Base-by-base conservation (phyloP, 768 basidiomycete genomes). In the Brasilioporus rufonigricans region DNA sequence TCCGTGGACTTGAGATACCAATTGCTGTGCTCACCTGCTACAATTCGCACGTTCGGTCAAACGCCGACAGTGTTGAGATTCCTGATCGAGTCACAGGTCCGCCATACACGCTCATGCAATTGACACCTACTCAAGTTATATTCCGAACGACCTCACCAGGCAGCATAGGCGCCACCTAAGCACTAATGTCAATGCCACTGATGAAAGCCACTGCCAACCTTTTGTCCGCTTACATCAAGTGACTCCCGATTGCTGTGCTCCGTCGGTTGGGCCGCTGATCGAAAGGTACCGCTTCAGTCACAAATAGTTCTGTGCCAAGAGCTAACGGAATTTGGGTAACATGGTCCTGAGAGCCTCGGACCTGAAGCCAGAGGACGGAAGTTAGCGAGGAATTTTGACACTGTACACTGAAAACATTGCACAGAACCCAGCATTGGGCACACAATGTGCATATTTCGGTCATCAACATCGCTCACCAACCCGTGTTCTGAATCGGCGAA, bases 1-100 rank as follows among this genome's bases (percentile, higher is more conserved):
- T 48, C 58, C 59, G 58, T 61, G 59, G 48, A 45, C 60, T 61
- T 19, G 59, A 44, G n/a, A 46, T 39, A 32, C 49, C 48, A n/a
- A 52, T 48, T 47, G 53, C 60, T 58, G 52, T 62, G 53, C 39
- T 36, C 36, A 40, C 33, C 43, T 35, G n/a, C 46, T 48, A 40
- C 49, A 44, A 2, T 60, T 61, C 53, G 35, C 59, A 56, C 59
- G 53, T 48, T 56, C 45, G n/a, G 23, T 48, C 53, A 56, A 47
- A 55, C 50, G 26, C 35, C 45, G 43, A 56, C 35, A n/a, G 40
- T 33, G 16, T 38, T 48, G 31, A 21, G 10, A 16, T 14, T 24
- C 24, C 50, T 18, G 36, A 50, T 51, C 29, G 21, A 36, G 23
- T 3, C 1, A 11, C 27, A 6, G 26, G 21, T 27, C 27, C 33